Base-by-base conservation (phyloP, 2,329 filamentous ascomycete species). In the Metarhizium rileyi region DNA sequence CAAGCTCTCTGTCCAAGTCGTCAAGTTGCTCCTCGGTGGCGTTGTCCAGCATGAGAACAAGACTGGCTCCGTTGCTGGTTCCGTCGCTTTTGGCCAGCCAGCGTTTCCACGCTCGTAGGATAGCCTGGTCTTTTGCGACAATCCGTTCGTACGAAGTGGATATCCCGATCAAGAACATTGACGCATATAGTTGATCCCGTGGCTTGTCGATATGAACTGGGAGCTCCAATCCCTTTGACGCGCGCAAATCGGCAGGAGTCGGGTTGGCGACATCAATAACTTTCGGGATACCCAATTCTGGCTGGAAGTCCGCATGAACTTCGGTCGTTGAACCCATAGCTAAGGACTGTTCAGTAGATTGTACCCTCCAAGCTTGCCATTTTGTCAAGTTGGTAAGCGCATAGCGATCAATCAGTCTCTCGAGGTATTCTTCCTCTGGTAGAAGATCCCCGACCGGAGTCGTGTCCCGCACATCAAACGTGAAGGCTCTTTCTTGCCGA, bases 61-160 rank as follows among this genome's bases (percentile, higher is more conserved):
- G 55, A 5, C 61, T 66, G 3, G 71, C 72, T 10, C 73, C 72
- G 52, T 74, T 74, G 2, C 66, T 67, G 12, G 57, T 55, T 3
- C 65, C 62, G 8, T 61, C 61, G 3, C 68, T 68, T 42, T 70
- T 62, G 0, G 73, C 73, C 49, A 75, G 63, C 71, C 70, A 75
- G 3, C 71, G 63, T 35, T 67, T 61, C 72, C 72, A 75, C 50
- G 69, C 66, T 40, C 61, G 61, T 5, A 73, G 55, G 40, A 73
- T 57, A 9, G 68, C 64, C 49, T 64, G 65, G 47, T 73, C 64
- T 9, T 63, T 58, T 41, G 66, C 63, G 2, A 60, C 59, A 27
- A 75, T 59, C 4, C 70, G 65, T 16, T 63, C 60, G 49, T 68
- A 72, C 12, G 68, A 71, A 0, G 71, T 71, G 2, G 70, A 69